These are phyloP conservation scores for Colletotrichum spinosum DNA, from an alignment of 2,329 filamentous ascomycete genomes.

Conservation along the genomic window DNA sequence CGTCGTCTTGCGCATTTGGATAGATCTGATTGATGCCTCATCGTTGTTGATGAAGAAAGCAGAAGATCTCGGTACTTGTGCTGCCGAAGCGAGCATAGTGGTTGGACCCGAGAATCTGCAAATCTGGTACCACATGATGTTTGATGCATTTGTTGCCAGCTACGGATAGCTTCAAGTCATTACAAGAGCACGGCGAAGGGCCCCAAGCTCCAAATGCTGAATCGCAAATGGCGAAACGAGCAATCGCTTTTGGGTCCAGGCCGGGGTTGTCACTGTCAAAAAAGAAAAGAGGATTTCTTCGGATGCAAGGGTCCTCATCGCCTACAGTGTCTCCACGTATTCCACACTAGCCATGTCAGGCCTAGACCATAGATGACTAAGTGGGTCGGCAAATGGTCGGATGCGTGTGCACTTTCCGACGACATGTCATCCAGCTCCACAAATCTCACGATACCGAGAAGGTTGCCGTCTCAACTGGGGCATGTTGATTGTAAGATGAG, in stretches of 20 bases:
- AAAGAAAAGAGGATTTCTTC: slow-evolving; percentile 3
- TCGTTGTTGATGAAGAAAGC: neutral
- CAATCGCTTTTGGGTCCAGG: slow-evolving; percentile 10
- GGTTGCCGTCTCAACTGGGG: too few relatives aligned
- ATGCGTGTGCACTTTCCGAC: slow-evolving; percentile 20
- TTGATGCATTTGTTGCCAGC: too few relatives aligned
- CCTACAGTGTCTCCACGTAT: slow-evolving; percentile 2
- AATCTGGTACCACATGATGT: too few relatives aligned
- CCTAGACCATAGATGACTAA: slow-evolving; percentile 19
- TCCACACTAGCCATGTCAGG: slow-evolving; percentile 3
- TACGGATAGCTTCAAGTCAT: too few relatives aligned
- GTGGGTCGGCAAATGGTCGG: neutral
- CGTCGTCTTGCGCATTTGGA: slow-evolving; percentile 6
- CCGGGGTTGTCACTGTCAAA: neutral
- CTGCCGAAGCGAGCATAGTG: slow-evolving; percentile 3
- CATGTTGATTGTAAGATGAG: too few relatives aligned
- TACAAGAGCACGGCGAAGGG: too few relatives aligned
- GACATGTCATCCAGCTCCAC: slow-evolving; percentile 25
- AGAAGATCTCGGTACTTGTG: neutral
- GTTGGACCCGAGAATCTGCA: slow-evolving; percentile 5
- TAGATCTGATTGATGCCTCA: slow-evolving; percentile 5
- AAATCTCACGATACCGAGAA: neutral
- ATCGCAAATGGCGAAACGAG: neutral
- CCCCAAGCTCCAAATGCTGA: too few relatives aligned
- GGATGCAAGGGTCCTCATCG: slow-evolving; percentile 1